These are phyloP conservation scores for Phialophora expanda DNA, from an alignment of 2,329 filamentous ascomycete species.

Conservation along the genomic window DNA sequence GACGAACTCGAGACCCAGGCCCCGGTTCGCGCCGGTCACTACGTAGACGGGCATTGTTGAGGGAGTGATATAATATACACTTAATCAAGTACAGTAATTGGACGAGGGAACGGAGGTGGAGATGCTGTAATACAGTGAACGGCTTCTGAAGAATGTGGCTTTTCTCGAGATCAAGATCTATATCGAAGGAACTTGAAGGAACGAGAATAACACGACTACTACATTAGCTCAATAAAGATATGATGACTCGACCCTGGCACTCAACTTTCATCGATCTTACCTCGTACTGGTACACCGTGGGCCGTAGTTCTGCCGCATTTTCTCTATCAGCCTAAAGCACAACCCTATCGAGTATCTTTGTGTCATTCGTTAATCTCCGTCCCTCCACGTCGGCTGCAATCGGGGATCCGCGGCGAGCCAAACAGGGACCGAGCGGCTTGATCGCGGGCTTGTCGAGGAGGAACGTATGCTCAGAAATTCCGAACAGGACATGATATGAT, in stretches of 20 bases:
- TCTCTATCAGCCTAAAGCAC: constrained; percentile 5
- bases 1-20: constrained; percentile 39
- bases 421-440: neutral
- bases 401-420: neutral
- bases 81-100: neutral
- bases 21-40: constrained; percentile 43
- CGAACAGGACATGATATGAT: neutral
- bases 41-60: constrained; percentile 35
- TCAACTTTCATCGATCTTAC: too few species aligned
- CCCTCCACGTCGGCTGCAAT: neutral
- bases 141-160: neutral
- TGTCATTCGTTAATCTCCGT: neutral
- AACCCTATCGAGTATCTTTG: neutral
- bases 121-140: neutral
- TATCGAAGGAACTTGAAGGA: neutral
- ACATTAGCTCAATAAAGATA: too few species aligned
- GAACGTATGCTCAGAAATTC: neutral
- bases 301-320: neutral
- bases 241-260: neutral
- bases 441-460: neutral
- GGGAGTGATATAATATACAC: neutral
- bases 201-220: too few species aligned
- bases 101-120: too few species aligned
- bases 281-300: neutral
- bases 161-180: neutral